Base-by-base conservation (phyloP, 1,139 yeast genomes). In the Hanseniaspora sp. region DNA sequence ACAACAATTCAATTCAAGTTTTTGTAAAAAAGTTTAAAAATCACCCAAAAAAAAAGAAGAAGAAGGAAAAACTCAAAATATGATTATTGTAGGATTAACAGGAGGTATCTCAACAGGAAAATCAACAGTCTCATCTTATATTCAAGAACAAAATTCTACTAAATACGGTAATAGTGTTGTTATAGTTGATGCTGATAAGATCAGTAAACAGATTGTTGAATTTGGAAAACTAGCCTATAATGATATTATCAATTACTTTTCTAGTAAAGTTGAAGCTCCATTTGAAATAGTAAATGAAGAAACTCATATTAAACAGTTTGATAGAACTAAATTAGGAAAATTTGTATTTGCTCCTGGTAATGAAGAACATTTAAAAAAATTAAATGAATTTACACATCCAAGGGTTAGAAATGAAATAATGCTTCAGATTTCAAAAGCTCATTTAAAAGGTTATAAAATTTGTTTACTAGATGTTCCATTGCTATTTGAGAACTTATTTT, bases 31-130 rank as follows among this genome's bases (percentile, higher is more conserved):
- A n/a, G n/a, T n/a, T n/a, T n/a, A n/a, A n/a, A n/a, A n/a, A n/a
- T n/a, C n/a, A n/a, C n/a, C 40, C 17, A 31, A 37, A 29, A 47
- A 33, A 8, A 48, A 33, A 33, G 30, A 18, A 13, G 15, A 23
- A 8, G 38, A n/a, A n/a, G 7, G 28, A 23, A 5, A 29, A 38
- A 12, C 28, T n/a, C 5, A 42, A 38, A 9, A 15, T 28, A 92
- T 92, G 98, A 77, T 92, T 54, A 77, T 92, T 38, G 77, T 94
- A 9, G 99, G 99, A 0, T 75, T 92, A 30, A 92, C 98, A 0
- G 99, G 99, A 0, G 96, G 96, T 0, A 92, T 92, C 53, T 95
- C 96, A 9, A 78, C 94, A 5, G 99, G 99, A 1, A 94, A 94
- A 65, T 84, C 95, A 13, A 90, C 97, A 0, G 97, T 87, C 0